A percentile compares a stretch with the other conserved stretches of the same genome.
Evolutionary conservation across 108 stramenopile genomes (phyloP).

Genomic region (Cyclotella choctawhatcheeana): DNA sequence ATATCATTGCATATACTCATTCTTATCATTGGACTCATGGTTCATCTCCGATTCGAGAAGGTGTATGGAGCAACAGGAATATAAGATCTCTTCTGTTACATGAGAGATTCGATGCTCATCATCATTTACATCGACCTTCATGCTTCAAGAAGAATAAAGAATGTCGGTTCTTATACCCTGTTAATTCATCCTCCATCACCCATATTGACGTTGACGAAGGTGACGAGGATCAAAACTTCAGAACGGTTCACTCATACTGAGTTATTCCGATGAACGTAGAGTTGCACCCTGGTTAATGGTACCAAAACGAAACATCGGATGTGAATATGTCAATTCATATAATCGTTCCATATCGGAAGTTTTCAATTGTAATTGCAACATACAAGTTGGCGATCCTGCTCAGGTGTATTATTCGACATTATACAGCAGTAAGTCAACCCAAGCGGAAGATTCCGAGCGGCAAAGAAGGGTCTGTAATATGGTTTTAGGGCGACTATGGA

Average conservation of each 20-base stretch:
- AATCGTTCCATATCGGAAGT: conserved; percentile 14
- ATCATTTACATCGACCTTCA: conserved; percentile 3
- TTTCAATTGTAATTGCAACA: conserved; percentile 35
- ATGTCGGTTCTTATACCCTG: conserved; percentile 25
- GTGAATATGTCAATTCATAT: conserved; percentile 20
- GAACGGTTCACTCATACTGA: no score
- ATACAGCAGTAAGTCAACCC: conserved; percentile 28
- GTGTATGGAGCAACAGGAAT: conserved; percentile 16
- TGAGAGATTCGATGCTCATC: conserved; percentile 21
- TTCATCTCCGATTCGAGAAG: no score
- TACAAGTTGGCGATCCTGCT: conserved; percentile 21
- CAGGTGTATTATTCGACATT: conserved; percentile 32
- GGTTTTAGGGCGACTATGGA: conserved; percentile 9
- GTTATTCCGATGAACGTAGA: neutral
- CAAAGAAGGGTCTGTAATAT: conserved; percentile 4
- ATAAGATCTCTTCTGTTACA: conserved; percentile 8
- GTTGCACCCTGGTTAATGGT: conserved; percentile 19
- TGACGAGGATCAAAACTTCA: conserved; percentile 6
- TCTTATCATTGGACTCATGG: no score
- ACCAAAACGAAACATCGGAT: conserved; percentile 17
- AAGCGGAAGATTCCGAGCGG: conserved; percentile 21
- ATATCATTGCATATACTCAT: no score
- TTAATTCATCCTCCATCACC: neutral
- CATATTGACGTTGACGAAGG: conserved; percentile 18
- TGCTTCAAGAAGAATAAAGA: conserved; percentile 30